A percentile compares a stretch with the other conserved stretches of the same genome.
These are phyloP conservation scores for Cryptosporidium felis DNA, from an alignment of 169 alveolate species.

Conservation along the genomic window DNA sequence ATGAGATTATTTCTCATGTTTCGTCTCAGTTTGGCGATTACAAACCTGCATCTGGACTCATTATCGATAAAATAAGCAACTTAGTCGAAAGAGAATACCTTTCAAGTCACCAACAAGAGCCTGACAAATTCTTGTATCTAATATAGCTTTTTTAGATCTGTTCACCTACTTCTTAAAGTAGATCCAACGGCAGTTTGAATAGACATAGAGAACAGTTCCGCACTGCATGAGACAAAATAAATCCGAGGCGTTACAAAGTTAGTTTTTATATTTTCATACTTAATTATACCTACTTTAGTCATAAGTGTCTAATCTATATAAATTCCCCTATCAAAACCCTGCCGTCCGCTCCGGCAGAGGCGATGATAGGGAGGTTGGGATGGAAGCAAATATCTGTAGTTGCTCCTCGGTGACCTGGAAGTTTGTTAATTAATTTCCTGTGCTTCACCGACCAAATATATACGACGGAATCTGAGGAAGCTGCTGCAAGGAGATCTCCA, in stretches of 20 bases:
- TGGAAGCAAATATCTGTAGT: constrained; percentile 56
- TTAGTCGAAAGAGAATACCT: constrained; percentile 49
- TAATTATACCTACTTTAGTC: neutral
- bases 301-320: neutral
- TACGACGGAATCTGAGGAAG: constrained; percentile 42
- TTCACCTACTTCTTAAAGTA: too few species aligned
- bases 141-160: neutral
- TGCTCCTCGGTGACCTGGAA: constrained; percentile 55
- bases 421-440: constrained; percentile 36
- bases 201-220: too few species aligned
- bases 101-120: constrained; percentile 28
- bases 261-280: neutral
- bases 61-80: constrained; percentile 11
- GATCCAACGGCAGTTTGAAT: too few species aligned
- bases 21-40: constrained; percentile 2
- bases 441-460: constrained; percentile 59
- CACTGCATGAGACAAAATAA: too few species aligned
- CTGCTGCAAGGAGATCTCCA: constrained; percentile 66
- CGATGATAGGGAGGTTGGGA: constrained; percentile 57
- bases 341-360: constrained; percentile 56
- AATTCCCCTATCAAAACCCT: constrained; percentile 56
- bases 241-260: too few species aligned
- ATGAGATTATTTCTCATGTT: constrained; percentile 73
- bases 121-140: neutral
- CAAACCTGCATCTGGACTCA: neutral